Evolutionary conservation across 2,329 filamentous ascomycete genomes (phyloP), one percentile per base, ranked within the genome.

Genomic region (Colletotrichum abscissum): DNA sequence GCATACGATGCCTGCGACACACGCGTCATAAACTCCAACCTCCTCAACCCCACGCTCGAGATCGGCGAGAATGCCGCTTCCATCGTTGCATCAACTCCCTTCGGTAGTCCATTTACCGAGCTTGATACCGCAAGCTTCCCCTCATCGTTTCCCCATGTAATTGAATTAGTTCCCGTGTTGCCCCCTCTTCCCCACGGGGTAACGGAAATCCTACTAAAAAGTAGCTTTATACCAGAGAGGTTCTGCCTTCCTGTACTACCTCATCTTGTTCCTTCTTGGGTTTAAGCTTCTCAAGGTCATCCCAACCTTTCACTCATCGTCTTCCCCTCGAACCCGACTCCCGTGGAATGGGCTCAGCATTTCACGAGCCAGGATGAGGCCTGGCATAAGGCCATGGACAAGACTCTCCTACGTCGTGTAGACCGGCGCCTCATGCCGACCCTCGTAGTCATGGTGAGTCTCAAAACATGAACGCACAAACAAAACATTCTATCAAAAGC

Each of bases 341-440:
- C 71, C 3, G 60, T 56, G 33, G 71, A 73, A 66, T 73, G 71
- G 71, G 67, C 60, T n/a, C 55, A 58, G 28, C 67, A 54, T 30
- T 73, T 73, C 16, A 30, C 56, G 4, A 26, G 24, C 28, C 71
- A 71, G 49, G 67, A 62, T 28, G 67, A 73, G 60, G 46, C 67
- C 9, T 73, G 71, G 71, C 71, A 73, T 35, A 66, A 62, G 26
- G 49, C 33, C 12, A 65, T 62, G 38, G 75, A 73, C 49, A 73
- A 74, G 62, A 26, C 33, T 3, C 77, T 87, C 4, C 77, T 90
- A 38, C 82, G 86, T 22, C 90, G 89, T 75, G 82, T 90, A 19
- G 89, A 91, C 74, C 24, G 82, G 2, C 85, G 84, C 28, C 80
- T 91, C 1, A 83, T 90, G 52, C 88, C 89, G 3, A 83, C 60